These are phyloP conservation scores for Takashimella koratensis DNA, from an alignment of 1,284 basidiomycete species.

Conservation along the genomic window DNA sequence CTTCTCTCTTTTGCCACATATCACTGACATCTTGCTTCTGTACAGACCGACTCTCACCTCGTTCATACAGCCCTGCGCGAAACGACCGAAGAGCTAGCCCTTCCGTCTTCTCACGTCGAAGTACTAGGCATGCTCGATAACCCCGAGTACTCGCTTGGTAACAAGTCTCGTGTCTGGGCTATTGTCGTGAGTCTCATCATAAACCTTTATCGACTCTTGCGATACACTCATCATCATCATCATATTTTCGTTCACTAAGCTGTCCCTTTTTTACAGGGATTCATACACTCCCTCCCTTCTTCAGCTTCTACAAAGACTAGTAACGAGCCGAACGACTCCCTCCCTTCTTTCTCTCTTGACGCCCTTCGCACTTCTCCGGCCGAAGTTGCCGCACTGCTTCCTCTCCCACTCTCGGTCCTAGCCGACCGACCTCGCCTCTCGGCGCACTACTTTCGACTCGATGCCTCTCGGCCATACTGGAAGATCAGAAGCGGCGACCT, in stretches of 20 bases:
- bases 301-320: background rate
- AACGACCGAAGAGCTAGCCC: constrained; percentile 37
- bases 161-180: constrained; percentile 42
- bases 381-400: constrained; percentile 38
- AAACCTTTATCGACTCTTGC: too few relatives aligned
- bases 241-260: too few relatives aligned
- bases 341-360: constrained; percentile 26
- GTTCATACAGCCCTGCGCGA: constrained; percentile 38
- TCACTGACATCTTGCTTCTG: background rate
- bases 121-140: constrained; percentile 31
- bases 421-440: constrained; percentile 15
- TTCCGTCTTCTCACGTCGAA: constrained; percentile 30
- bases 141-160: constrained; percentile 42
- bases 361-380: constrained; percentile 21
- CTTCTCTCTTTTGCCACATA: background rate
- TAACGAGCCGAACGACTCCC: constrained; percentile 1
- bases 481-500: constrained; percentile 33
- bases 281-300: constrained; percentile 9
- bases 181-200: constrained; percentile 38
- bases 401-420: constrained; percentile 30
- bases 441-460: constrained; percentile 36
- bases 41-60: constrained; percentile 27
- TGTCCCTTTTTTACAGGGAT: constrained; percentile 10
- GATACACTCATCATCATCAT: too few relatives aligned
- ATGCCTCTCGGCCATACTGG: constrained; percentile 33